Percentiles rank a stretch among this genome's conserved stretches.
Conservation (phyloP, 768 basidiomycete species). For the Macrocybe gigantea region DNA sequence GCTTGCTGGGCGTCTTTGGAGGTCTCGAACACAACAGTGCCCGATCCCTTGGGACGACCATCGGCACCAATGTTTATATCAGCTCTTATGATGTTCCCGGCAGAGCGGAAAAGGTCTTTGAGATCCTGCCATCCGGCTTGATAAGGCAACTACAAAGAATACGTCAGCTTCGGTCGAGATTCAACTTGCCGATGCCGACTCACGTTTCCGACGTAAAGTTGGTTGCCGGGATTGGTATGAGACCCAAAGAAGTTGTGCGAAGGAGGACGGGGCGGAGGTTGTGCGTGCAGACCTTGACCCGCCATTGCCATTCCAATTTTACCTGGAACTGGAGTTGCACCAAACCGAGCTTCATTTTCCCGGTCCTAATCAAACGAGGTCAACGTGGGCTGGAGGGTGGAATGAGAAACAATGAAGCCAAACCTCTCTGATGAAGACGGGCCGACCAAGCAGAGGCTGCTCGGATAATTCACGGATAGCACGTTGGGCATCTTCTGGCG, state of each 20-base stretch:
- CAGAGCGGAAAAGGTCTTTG: constrained; percentile 93
- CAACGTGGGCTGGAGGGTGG: neutral
- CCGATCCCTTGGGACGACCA: constrained; percentile 92
- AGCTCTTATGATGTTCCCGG: constrained; percentile 92
- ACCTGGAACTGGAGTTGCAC: constrained; percentile 91
- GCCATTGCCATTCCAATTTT: constrained; percentile 97
- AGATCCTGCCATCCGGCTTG: constrained; percentile 99
- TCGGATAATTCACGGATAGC: constrained; percentile 91
- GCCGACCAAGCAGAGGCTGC: constrained; percentile 83
- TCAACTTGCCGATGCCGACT: constrained; percentile 15
- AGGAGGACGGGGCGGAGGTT: constrained; percentile 77
- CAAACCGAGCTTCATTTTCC: constrained; percentile 93
- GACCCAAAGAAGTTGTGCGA: constrained; percentile 70
- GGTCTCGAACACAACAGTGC: constrained; percentile 95
- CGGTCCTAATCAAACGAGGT: constrained; percentile 64
- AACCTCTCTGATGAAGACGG: constrained; percentile 96
- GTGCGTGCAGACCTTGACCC: constrained; percentile 77
- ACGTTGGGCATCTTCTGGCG: constrained; percentile 83
- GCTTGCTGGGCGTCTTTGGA: constrained; percentile 87
- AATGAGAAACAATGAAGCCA: neutral
- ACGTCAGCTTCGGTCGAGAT: neutral
- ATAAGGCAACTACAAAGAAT: constrained; percentile 68
- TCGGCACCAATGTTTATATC: constrained; percentile 94
- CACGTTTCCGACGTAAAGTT: constrained; percentile 91
- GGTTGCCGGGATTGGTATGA: constrained; percentile 73